A percentile compares a stretch with the other conserved stretches of the same genome.
phyloP scores from a whole-genome alignment of 1,284 basidiomycete species.

The Microbotryum silenes-acaulis region DNA sequence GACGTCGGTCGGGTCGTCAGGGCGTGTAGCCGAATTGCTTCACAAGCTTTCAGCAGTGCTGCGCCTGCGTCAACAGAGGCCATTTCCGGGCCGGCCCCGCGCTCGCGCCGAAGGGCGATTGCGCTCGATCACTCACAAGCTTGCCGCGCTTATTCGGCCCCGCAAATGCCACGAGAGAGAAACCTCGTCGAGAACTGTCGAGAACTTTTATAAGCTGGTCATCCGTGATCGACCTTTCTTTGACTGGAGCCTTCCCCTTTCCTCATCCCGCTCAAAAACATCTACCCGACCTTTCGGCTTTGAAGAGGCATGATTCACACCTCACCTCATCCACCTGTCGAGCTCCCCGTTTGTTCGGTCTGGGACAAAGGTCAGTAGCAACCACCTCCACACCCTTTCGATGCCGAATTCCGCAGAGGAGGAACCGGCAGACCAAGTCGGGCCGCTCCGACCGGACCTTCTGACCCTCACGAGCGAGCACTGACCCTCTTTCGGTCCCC shows the following conservation, averaged over 20 bases:
- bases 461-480: background rate
- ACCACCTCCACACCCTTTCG: background rate
- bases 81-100: background rate
- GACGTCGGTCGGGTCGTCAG: too few species aligned
- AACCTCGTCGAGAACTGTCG: background rate
- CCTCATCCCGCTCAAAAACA: background rate
- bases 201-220: background rate
- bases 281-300: background rate
- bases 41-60: too few species aligned
- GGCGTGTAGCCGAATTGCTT: too few species aligned
- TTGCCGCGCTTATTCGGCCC: background rate
- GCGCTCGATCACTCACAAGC: background rate
- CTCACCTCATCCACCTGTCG: slow-evolving; percentile 12
- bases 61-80: background rate
- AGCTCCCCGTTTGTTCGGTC: slow-evolving; percentile 18
- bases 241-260: background rate
- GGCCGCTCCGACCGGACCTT: background rate
- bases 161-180: background rate
- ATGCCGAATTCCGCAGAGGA: background rate
- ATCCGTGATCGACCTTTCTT: background rate
- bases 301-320: slow-evolving; percentile 8
- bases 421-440: background rate
- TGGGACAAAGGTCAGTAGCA: slow-evolving; percentile 27
- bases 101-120: background rate
- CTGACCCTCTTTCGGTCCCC: background rate